Percentiles rank a stretch among this genome's conserved stretches.
Evolutionary conservation across 306 rosid species (phyloP).

Genomic region (Potentilla sterilis): DNA sequence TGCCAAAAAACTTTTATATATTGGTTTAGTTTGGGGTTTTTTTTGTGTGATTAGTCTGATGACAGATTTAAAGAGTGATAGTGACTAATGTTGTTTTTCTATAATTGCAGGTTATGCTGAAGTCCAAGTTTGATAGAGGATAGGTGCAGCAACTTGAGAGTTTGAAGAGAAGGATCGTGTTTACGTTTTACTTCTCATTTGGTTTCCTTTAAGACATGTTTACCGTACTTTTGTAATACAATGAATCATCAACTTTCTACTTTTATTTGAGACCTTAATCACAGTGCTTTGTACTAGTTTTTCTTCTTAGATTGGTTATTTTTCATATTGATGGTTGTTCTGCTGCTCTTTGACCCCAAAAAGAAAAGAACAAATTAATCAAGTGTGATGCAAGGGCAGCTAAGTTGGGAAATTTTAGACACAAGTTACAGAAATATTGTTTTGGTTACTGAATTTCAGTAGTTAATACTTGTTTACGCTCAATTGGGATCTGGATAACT

Average conservation of each 20-base stretch:
- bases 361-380: neutral
- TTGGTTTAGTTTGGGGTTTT: neutral
- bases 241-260: neutral
- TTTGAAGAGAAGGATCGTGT: constrained; percentile 1
- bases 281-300: neutral
- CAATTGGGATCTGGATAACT: neutral
- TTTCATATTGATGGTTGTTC: neutral
- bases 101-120: neutral
- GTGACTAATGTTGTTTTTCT: neutral
- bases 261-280: neutral
- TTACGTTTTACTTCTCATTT: neutral
- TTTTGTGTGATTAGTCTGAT: neutral
- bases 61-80: neutral
- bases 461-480: neutral
- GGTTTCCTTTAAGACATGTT: neutral
- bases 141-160: neutral
- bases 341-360: neutral
- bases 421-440: neutral
- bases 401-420: neutral
- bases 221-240: neutral
- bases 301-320: neutral
- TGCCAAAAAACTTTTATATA: neutral
- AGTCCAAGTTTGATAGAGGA: neutral
- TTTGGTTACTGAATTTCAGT: neutral
- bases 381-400: neutral